Conservation (phyloP, 2,329 filamentous ascomycete genomes). For the Colletotrichum gloeosporioides region DNA sequence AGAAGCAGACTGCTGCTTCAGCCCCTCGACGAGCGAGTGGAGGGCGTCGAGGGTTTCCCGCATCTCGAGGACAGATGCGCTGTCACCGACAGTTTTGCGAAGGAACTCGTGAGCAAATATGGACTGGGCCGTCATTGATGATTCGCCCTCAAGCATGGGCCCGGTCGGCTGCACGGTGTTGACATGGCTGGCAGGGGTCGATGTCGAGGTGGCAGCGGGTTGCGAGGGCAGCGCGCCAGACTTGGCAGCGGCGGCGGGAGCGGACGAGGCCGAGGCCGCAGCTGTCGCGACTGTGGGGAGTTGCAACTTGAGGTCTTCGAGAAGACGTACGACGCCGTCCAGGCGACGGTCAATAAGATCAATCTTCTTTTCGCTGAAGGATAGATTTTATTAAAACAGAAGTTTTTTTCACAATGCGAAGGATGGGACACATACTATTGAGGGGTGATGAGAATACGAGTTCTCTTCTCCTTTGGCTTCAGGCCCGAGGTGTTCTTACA, state of each 20-base stretch:
- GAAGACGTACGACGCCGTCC: slow-evolving; percentile 35
- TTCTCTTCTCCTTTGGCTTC: slow-evolving; percentile 12
- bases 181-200: slow-evolving; percentile 22
- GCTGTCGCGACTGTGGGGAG: slow-evolving; percentile 18
- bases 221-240: not conserved
- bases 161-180: slow-evolving; percentile 27
- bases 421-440: not conserved
- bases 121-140: slow-evolving; percentile 50
- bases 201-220: not conserved
- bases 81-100: slow-evolving; percentile 37
- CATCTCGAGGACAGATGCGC: slow-evolving; percentile 34
- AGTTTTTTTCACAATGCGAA: not conserved
- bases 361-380: slow-evolving; percentile 40
- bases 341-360: slow-evolving; percentile 41
- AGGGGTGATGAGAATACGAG: slow-evolving; percentile 6
- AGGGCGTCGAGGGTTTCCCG: slow-evolving; percentile 39
- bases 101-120: slow-evolving; percentile 52
- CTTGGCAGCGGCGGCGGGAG: not conserved
- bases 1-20: slow-evolving; percentile 29
- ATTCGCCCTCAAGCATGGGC: slow-evolving; percentile 47
- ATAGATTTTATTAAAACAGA: not conserved
- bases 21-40: slow-evolving; percentile 31
- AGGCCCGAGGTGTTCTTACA: slow-evolving; percentile 8
- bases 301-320: slow-evolving; percentile 36
- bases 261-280: not conserved